These are phyloP conservation scores for Catenaria anguillulae DNA, from an alignment of 371 early-diverging fungal species.

Conservation along the genomic window DNA sequence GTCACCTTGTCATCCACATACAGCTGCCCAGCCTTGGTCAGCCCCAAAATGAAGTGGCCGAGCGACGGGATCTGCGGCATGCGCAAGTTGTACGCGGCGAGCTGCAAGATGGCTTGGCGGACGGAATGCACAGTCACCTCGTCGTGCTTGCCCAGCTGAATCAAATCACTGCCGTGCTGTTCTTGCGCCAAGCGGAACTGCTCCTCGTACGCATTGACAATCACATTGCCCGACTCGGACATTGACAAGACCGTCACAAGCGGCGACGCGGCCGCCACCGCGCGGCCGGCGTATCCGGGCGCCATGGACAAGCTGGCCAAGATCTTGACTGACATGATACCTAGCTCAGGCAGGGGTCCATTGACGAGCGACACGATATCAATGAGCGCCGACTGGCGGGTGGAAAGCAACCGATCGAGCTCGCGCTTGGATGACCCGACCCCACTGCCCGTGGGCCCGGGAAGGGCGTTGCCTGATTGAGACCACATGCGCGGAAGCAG, in stretches of 20 bases:
- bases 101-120: constrained; percentile 52
- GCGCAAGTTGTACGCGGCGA: constrained; percentile 45
- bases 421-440: not conserved
- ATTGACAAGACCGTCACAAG: not conserved
- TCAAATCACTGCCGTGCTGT: no score
- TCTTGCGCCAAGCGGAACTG: not conserved
- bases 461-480: not conserved
- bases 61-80: constrained; percentile 33
- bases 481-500: not conserved
- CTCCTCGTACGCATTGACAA: constrained; percentile 12
- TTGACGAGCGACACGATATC: constrained; percentile 48
- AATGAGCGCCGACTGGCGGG: constrained; percentile 44
- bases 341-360: constrained; percentile 39
- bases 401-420: constrained; percentile 62
- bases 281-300: constrained; percentile 11
- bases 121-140: constrained; percentile 21
- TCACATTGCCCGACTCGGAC: not conserved
- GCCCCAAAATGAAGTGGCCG: constrained; percentile 77
- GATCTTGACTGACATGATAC: constrained; percentile 55
- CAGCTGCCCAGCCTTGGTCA: constrained; percentile 9
- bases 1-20: not conserved
- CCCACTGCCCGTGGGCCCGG: not conserved
- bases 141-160: not conserved
- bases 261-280: not conserved
- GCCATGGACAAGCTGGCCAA: constrained; percentile 52